These are phyloP conservation scores for Lactarius pseudohatsudake DNA, from an alignment of 768 basidiomycete genomes.

Conservation along the genomic window DNA sequence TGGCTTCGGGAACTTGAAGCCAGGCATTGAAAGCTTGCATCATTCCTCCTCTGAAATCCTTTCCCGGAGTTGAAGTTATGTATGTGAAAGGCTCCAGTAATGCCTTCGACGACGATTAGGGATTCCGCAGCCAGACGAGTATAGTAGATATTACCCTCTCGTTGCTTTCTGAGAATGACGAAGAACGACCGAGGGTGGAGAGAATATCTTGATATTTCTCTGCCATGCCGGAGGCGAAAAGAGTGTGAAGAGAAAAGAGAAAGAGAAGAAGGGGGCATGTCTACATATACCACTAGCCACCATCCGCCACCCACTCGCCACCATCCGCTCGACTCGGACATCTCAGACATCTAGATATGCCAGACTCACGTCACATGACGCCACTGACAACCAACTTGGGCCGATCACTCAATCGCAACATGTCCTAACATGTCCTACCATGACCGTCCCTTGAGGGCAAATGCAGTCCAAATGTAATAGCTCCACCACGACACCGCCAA, in stretches of 20 bases:
- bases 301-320: neutral
- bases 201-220: constrained; percentile 27
- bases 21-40: constrained; percentile 93
- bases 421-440: too few relatives aligned
- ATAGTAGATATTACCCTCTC: constrained; percentile 9
- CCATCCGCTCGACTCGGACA: neutral
- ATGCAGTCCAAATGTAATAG: too few relatives aligned
- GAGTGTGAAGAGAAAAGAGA: neutral
- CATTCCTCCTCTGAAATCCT: constrained; percentile 85
- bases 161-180: constrained; percentile 17
- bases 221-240: constrained; percentile 9
- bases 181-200: constrained; percentile 10
- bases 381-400: too few relatives aligned
- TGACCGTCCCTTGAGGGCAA: too few relatives aligned
- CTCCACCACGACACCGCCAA: too few relatives aligned
- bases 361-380: neutral
- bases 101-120: constrained; percentile 34
- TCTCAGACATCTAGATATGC: neutral
- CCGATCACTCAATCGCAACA: too few relatives aligned
- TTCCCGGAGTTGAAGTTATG: constrained; percentile 81
- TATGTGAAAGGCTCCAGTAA: constrained; percentile 89
- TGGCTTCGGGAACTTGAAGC: constrained; percentile 76
- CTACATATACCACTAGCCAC: neutral
- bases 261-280: neutral
- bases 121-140: neutral